These are phyloP conservation scores for Colletotrichum higginsianum DNA, from an alignment of 2,329 filamentous ascomycete species.

Conservation along the genomic window DNA sequence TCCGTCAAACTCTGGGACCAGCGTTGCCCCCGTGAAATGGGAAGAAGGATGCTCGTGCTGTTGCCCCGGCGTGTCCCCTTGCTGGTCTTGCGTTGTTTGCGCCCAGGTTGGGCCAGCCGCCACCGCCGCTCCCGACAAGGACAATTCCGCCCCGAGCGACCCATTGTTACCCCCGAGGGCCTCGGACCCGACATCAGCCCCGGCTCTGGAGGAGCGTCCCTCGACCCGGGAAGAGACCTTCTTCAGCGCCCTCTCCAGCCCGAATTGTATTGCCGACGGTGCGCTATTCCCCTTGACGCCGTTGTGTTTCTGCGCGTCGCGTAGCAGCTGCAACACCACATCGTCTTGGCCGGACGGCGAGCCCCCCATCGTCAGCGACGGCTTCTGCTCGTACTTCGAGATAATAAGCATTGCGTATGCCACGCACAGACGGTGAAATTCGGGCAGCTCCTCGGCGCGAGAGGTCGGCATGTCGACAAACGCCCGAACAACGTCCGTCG, in stretches of 20 bases:
- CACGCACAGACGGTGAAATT: slow-evolving; percentile 38
- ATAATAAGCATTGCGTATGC: slow-evolving; percentile 42
- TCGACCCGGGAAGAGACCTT: slow-evolving; percentile 33
- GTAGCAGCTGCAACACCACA: slow-evolving; percentile 32
- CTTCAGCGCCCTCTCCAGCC: slow-evolving; percentile 36
- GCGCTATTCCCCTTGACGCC: slow-evolving; percentile 30
- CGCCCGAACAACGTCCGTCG: slow-evolving; percentile 35
- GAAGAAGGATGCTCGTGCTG: slow-evolving; percentile 20
- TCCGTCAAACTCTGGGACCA: slow-evolving; percentile 32
- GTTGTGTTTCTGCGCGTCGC: slow-evolving; percentile 35
- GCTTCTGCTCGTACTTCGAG: slow-evolving; percentile 35
- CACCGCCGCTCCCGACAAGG: background rate
- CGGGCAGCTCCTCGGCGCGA: slow-evolving; percentile 38
- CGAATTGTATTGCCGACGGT: slow-evolving; percentile 39
- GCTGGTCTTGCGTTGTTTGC: slow-evolving; percentile 15
- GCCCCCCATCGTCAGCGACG: background rate
- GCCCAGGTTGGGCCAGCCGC: slow-evolving; percentile 16
- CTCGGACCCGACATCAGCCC: background rate
- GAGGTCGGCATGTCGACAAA: slow-evolving; percentile 39
- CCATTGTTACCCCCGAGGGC: background rate
- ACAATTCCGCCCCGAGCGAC: background rate
- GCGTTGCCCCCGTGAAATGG: slow-evolving; percentile 23
- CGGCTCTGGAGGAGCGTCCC: background rate
- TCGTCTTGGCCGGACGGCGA: slow-evolving; percentile 6
- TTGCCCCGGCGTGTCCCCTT: slow-evolving; percentile 5